Conservation (phyloP, 1,284 basidiomycete genomes). For the Somion occarium region DNA sequence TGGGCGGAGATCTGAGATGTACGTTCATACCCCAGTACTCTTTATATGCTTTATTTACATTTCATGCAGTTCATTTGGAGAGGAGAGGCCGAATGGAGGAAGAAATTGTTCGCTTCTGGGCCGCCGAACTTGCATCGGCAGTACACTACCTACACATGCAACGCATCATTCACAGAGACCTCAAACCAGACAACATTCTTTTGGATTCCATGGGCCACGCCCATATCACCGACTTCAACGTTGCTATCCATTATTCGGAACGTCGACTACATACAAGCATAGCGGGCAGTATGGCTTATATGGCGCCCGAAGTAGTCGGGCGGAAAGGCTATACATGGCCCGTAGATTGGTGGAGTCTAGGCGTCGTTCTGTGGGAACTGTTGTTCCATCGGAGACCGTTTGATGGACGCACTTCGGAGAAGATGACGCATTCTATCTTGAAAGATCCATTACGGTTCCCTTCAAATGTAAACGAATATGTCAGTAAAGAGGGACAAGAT, state of each 20-base stretch:
- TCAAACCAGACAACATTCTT: slow-evolving; percentile 97
- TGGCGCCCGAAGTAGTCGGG: slow-evolving; percentile 92
- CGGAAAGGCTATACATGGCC: slow-evolving; percentile 80
- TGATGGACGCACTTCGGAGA: slow-evolving; percentile 81
- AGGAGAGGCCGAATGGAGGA: slow-evolving; percentile 76
- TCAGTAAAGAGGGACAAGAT: slow-evolving; percentile 33
- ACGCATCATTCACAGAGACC: slow-evolving; percentile 93
- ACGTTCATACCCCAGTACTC: slow-evolving; percentile 27
- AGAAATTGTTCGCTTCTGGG: slow-evolving; percentile 82
- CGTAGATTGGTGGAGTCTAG: slow-evolving; percentile 95
- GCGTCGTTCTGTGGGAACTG: slow-evolving; percentile 86
- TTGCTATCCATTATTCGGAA: slow-evolving; percentile 95
- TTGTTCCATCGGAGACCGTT: slow-evolving; percentile 87
- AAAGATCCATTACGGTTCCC: slow-evolving; percentile 65
- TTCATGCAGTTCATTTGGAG: slow-evolving; percentile 77
- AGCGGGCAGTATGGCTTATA: slow-evolving; percentile 97
- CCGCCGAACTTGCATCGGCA: slow-evolving; percentile 83
- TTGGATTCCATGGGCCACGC: slow-evolving; percentile 91
- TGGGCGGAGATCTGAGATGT: slow-evolving; percentile 94
- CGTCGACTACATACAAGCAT: slow-evolving; percentile 84
- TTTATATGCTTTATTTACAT: slow-evolving; percentile 5
- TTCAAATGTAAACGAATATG: slow-evolving; percentile 39
- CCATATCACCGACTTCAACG: slow-evolving; percentile 97
- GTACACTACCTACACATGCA: slow-evolving; percentile 88
- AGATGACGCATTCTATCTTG: slow-evolving; percentile 79